phyloP scores from a whole-genome alignment of 2,329 filamentous ascomycete genomes.

The Fusarium nisikadoi region DNA sequence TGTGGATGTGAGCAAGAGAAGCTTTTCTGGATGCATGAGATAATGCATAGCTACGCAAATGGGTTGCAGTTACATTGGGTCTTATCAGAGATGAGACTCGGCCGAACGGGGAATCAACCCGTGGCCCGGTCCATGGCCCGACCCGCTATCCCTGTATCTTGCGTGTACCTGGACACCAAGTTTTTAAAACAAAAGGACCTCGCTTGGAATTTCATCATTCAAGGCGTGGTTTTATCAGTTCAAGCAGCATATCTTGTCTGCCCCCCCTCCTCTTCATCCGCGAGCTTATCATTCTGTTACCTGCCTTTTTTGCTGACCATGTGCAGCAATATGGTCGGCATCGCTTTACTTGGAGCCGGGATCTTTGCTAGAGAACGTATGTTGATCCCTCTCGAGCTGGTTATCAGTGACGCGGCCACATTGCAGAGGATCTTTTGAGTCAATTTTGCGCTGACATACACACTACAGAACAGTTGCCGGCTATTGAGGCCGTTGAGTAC shows the following conservation, averaged over 20 bases:
- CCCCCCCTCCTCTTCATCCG: neutral
- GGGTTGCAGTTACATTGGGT: neutral
- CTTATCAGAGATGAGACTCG: neutral
- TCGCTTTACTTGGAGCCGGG: neutral
- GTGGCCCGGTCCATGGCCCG: neutral
- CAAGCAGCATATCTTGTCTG: neutral
- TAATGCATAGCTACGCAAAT: neutral
- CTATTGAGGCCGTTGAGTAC: neutral
- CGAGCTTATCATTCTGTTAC: neutral
- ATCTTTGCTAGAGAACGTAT: constrained; percentile 3
- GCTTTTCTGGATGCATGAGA: neutral
- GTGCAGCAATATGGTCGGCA: neutral
- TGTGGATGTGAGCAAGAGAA: fast-evolving
- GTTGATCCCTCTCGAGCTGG: neutral
- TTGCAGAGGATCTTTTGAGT: neutral
- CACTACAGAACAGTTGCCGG: neutral
- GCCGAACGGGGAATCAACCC: neutral
- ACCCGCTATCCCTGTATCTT: neutral
- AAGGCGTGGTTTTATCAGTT: neutral
- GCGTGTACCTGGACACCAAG: neutral
- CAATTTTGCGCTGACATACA: neutral
- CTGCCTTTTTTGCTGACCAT: too few relatives aligned
- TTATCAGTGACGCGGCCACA: neutral
- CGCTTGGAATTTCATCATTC: neutral
- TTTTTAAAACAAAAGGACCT: neutral